Percentiles rank a stretch among this genome's conserved stretches.
Conservation (phyloP, 331 rosid genomes). For the Quercus lobata region DNA sequence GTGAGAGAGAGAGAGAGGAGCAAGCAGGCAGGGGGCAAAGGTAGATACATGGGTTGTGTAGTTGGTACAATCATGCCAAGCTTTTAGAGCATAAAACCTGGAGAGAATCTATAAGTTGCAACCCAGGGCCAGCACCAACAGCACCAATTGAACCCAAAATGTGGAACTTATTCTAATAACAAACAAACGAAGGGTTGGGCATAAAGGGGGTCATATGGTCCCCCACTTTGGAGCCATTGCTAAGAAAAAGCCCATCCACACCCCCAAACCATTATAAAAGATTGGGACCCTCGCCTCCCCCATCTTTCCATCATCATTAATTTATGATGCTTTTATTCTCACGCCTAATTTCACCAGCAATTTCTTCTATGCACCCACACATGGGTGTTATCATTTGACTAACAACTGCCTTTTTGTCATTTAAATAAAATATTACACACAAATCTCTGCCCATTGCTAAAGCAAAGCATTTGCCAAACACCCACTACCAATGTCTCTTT, state of each 20-base stretch:
- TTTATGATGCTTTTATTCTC: constrained; percentile 39
- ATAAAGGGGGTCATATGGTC: constrained; percentile 40
- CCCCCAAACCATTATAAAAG: constrained; percentile 25
- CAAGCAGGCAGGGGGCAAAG: neutral
- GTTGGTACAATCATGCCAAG: constrained; percentile 26
- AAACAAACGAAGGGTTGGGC: constrained; percentile 26
- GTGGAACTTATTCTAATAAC: constrained; percentile 28
- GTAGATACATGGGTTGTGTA: constrained; percentile 13
- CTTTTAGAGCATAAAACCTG: constrained; percentile 46
- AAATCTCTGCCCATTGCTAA: neutral
- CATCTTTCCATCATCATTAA: constrained; percentile 31
- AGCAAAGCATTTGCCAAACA: neutral
- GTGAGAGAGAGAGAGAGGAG: neutral
- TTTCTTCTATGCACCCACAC: constrained; percentile 36
- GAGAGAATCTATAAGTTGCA: constrained; percentile 35
- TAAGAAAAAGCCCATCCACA: constrained; percentile 26
- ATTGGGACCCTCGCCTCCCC: constrained; percentile 30
- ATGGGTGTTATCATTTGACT: constrained; percentile 40
- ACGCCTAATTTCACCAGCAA: constrained; percentile 44
- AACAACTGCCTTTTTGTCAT: neutral
- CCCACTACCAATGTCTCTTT: too few species aligned
- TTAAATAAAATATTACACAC: neutral
- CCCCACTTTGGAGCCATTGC: constrained; percentile 31
- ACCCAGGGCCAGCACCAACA: constrained; percentile 19
- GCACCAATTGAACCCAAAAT: constrained; percentile 30